A percentile compares a stretch with the other conserved stretches of the same genome.
phyloP scores from a whole-genome alignment of 192 early-diverging fungal genomes.

The Podila horticola region DNA sequence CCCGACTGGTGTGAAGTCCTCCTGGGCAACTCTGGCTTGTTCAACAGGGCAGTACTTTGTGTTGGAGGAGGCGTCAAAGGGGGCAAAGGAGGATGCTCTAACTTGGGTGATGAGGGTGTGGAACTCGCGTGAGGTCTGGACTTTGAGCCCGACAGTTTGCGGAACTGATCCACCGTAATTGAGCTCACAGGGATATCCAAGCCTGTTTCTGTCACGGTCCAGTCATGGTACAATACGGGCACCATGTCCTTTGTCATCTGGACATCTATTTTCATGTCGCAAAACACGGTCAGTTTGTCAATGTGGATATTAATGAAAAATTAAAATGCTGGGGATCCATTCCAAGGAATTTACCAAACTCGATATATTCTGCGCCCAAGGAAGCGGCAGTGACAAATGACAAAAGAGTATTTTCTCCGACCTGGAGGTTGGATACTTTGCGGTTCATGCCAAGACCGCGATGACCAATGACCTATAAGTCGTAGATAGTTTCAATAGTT shows the following conservation, averaged over 20 bases:
- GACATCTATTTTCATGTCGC: conserved; percentile 66
- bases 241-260: conserved; percentile 91
- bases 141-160: conserved; percentile 61
- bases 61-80: conserved; percentile 12
- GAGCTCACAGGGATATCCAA: conserved; percentile 73
- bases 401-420: conserved; percentile 92
- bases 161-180: conserved; percentile 78
- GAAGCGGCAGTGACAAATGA: conserved; percentile 87
- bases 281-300: neutral
- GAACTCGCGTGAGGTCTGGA: conserved; percentile 26
- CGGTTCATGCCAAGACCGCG: conserved; percentile 89
- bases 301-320: neutral
- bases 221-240: conserved; percentile 95
- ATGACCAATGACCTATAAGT: conserved; percentile 80
- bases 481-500: no score
- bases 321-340: neutral
- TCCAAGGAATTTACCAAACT: conserved; percentile 73
- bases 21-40: conserved; percentile 16
- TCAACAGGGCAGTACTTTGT: neutral
- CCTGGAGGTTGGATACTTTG: conserved; percentile 70
- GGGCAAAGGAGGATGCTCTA: neutral
- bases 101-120: conserved; percentile 19
- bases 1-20: conserved; percentile 12
- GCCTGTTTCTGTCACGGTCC: conserved; percentile 80
- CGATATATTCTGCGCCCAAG: conserved; percentile 87